Evolutionary conservation across 2,329 filamentous ascomycete species (phyloP), one percentile per base, ranked within the genome.

Genomic region (Grosmannia huntii): DNA sequence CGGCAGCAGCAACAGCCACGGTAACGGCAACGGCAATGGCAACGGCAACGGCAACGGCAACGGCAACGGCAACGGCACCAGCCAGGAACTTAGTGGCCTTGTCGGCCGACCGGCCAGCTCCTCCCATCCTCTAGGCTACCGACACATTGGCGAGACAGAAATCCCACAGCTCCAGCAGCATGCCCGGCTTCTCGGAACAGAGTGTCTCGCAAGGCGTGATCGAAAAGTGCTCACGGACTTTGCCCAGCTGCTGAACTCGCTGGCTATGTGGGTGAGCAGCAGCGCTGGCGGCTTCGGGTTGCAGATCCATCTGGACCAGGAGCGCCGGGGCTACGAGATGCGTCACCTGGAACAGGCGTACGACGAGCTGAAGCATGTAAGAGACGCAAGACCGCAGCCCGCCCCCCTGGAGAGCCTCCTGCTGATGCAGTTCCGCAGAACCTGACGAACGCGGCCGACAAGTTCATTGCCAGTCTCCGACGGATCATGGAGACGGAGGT

Each of bases 141-240:
- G 68, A 1, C 67, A 70, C 4, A 48, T 70, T 0, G 72, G 80
- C 2, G 76, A 85, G 59, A 86, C 83, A 0, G 82, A 80, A 64
- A 74, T 85, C 3, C 82, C 82, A 1, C 72, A 76, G 50, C 72
- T 86, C 1, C 80, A 81, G 64, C 70, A 70, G 0, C 82, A 87
- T 62, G 84, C 81, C 57, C 77, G 75, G 60, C 76, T 76, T 49
- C 69, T 85, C 3, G 85, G 83, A 0, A 76, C 80, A 28, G 56
- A 62, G 5, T 49, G 52, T 21, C 56, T 50, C 5, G 33, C 36
- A 6, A 16, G 33, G 7, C 48, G 38, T 4, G 77, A 73, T 55
- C 72, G 72, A 10, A 68, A 66, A 1, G 83, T 83, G 60, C 68
- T 86, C 3, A 78, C 76, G 12, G 73, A 71, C 33, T 56, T 84